Evolutionary conservation across 176 grass and related monocot genomes (phyloP), one percentile per base, ranked within the genome.

Genomic region (Ampelocalamus luodianensis): DNA sequence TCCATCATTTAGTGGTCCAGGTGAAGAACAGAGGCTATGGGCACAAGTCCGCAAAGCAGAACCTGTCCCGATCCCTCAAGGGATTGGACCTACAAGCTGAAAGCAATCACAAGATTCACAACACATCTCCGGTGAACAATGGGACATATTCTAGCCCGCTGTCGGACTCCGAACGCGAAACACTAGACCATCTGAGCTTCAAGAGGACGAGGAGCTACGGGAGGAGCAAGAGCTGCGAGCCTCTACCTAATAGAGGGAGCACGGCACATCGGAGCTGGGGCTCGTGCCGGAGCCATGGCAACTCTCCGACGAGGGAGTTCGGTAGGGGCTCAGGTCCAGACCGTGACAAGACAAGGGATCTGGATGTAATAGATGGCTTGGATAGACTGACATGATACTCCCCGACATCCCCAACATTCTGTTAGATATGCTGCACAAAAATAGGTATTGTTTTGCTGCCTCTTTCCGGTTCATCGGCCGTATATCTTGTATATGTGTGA

Each of bases 351-450:
- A 62, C 43, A 4, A 92, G 83, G 65, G 80, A 93, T 43, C 87
- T 98, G 75, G 96, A 98, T 89, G 88, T 96, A 76, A 94, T 98
- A 42, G 96, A 98, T 74, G 96, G 96, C 23, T 85, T 98, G 76
- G 88, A 88, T 75, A 90, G 84, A 76, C 62, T 88, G 39, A 82
- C 74, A 88, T 71, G 69, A 1, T 81, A 54, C 56, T 44, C 69
- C 37, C 85, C 37, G 46, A 38, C 78, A 8, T 81, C 79, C 12
- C 81, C 72, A 2, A 50, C 64, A 53, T 91, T 91, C 89, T 87
- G 72, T 68, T 94, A 88, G 68, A 51, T 42, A 15, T 54, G 39
- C 62, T 87, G 74, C 66, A 13, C 74, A 55, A 26, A 20, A 20
- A 29, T 88, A 88, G 86, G 62, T 34, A 87, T 87, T 90, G 74